These are phyloP conservation scores for Epichloe festucae DNA, from an alignment of 2,329 filamentous ascomycete genomes.

Conservation along the genomic window DNA sequence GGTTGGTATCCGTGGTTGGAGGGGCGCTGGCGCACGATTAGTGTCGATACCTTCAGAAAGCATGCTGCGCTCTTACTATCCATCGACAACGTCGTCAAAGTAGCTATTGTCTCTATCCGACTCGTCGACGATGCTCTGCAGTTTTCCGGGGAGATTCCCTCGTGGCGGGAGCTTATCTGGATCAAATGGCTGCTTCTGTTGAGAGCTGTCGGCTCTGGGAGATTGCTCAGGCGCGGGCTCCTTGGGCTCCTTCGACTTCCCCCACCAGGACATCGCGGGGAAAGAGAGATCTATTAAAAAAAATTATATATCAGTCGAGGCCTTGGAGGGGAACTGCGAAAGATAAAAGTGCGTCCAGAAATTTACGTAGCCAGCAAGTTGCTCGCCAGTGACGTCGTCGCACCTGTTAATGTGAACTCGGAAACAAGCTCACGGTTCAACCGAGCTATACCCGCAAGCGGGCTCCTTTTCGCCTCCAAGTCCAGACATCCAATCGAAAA, in stretches of 20 bases:
- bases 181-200: constrained; percentile 23
- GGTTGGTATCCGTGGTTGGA: constrained; percentile 70
- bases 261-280: constrained; percentile 30
- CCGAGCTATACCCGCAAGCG: constrained; percentile 19
- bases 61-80: constrained; percentile 47
- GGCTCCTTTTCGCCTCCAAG: constrained; percentile 16
- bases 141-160: constrained; percentile 38
- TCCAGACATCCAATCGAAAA: constrained; percentile 16
- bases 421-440: background rate
- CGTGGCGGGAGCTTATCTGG: constrained; percentile 33
- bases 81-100: constrained; percentile 65
- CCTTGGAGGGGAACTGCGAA: background rate
- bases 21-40: constrained; percentile 24
- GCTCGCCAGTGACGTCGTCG: constrained; percentile 3
- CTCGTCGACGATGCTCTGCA: constrained; percentile 46
- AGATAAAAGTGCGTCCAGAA: too few species aligned
- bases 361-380: too few species aligned
- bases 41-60: constrained; percentile 2
- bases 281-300: background rate
- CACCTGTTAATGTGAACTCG: background rate
- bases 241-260: constrained; percentile 22
- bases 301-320: background rate
- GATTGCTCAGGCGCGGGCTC: constrained; percentile 12
- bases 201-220: constrained; percentile 5
- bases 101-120: constrained; percentile 55